A percentile compares a stretch with the other conserved stretches of the same genome.
Conservation (phyloP, 2,329 filamentous ascomycete genomes). For the Sarocladiaceae sp. region DNA sequence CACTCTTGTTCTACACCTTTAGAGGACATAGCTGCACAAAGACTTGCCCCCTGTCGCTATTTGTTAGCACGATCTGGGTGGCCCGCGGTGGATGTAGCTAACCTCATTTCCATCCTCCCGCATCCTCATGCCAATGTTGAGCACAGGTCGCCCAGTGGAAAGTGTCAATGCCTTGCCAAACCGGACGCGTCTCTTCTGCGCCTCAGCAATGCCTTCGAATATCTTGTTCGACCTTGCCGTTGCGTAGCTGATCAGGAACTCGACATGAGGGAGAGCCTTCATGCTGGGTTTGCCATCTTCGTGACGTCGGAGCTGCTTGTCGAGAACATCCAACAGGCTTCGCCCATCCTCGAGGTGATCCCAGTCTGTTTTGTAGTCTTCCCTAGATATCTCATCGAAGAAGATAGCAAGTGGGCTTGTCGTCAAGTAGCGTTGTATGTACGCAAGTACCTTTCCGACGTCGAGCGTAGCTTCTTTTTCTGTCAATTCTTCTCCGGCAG, state of each 20-base stretch:
- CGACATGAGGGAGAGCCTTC: constrained; percentile 55
- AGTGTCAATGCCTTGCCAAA: constrained; percentile 55
- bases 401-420: constrained; percentile 62
- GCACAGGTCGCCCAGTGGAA: constrained; percentile 38
- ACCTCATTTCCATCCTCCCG: constrained; percentile 29
- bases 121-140: constrained; percentile 48
- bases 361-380: constrained; percentile 47
- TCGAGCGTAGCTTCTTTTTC: constrained; percentile 78
- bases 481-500: constrained; percentile 64
- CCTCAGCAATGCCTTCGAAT: constrained; percentile 65
- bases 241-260: constrained; percentile 58
- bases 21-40: constrained; percentile 38
- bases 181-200: constrained; percentile 63
- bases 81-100: too few species aligned
- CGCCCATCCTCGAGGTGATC: constrained; percentile 37
- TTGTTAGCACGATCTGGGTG: too few species aligned
- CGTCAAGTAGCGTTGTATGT: constrained; percentile 68
- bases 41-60: constrained; percentile 25
- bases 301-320: constrained; percentile 43
- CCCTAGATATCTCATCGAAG: constrained; percentile 45
- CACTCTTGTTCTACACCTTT: constrained; percentile 32
- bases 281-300: constrained; percentile 41
- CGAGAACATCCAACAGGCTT: constrained; percentile 43
- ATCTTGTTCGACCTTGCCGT: constrained; percentile 54
- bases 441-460: constrained; percentile 66